These are phyloP conservation scores for Apophysomyces sp. DNA, from an alignment of 371 early-diverging fungal species.

Conservation along the genomic window DNA sequence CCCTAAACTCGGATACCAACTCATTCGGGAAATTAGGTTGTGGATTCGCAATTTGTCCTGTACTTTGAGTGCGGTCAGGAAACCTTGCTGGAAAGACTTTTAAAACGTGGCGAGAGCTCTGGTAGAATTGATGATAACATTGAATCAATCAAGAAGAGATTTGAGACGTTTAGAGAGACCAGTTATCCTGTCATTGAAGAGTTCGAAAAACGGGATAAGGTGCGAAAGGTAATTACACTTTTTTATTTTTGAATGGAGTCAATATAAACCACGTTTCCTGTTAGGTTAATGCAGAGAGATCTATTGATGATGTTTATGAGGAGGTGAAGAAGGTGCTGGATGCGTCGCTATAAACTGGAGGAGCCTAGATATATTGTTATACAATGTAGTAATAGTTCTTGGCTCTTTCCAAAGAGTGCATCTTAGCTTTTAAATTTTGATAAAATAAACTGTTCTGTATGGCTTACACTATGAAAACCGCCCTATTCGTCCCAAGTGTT, in stretches of 20 bases:
- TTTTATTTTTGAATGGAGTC: slow-evolving; percentile 72
- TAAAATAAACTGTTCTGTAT: too few species aligned
- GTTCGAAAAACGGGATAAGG: slow-evolving; percentile 74
- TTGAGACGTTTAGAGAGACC: slow-evolving; percentile 80
- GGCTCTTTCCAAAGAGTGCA: too few species aligned
- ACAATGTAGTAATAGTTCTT: too few species aligned
- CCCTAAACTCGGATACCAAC: slow-evolving; percentile 1
- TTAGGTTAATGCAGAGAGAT: slow-evolving; percentile 57
- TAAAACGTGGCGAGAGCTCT: slow-evolving; percentile 90
- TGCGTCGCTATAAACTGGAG: slow-evolving; percentile 20
- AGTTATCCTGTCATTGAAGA: slow-evolving; percentile 90
- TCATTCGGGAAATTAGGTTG: slow-evolving; percentile 45
- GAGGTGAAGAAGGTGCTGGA: slow-evolving; percentile 51
- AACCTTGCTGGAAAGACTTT: slow-evolving; percentile 81
- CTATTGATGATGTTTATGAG: slow-evolving; percentile 58
- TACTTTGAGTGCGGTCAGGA: slow-evolving; percentile 95
- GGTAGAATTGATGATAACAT: slow-evolving; percentile 95
- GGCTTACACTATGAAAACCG: too few species aligned
- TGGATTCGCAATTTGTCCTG: slow-evolving; percentile 68
- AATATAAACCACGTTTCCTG: slow-evolving; percentile 56
- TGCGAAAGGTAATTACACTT: slow-evolving; percentile 67
- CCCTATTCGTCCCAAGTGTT: too few species aligned
- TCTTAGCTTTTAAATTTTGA: too few species aligned
- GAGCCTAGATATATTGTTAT: slow-evolving; percentile 5
- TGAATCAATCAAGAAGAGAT: slow-evolving; percentile 94